Conservation (phyloP, 78 protist genomes). For the Monocercomonoides exilis region DNA sequence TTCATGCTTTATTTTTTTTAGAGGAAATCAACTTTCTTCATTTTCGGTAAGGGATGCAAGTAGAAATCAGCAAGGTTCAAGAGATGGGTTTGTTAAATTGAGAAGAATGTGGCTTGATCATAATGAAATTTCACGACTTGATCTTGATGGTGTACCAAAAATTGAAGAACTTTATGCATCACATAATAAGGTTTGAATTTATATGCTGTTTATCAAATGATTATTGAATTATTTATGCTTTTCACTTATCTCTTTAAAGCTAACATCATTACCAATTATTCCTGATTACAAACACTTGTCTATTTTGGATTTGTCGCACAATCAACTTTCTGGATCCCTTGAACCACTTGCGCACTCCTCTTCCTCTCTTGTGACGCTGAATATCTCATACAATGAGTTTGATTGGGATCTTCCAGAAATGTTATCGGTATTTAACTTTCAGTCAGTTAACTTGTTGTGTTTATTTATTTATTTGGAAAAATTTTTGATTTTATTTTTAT, state of each 20-base stretch:
- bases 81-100: neutral
- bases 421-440: no score
- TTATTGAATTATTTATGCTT: no score
- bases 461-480: no score
- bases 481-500: no score
- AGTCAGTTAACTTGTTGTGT: no score
- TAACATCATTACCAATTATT: neutral
- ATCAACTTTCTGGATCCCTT: neutral
- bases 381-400: neutral
- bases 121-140: neutral
- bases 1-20: neutral
- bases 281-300: neutral
- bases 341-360: neutral
- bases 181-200: neutral
- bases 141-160: neutral
- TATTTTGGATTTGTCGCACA: neutral
- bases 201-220: no score
- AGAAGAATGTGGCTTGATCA: neutral
- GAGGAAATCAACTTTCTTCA: neutral
- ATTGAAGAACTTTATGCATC: neutral
- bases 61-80: neutral
- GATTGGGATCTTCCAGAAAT: neutral
- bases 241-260: neutral
- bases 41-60: neutral
- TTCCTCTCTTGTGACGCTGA: neutral